These are phyloP conservation scores for Hypoxylon rickii DNA, from an alignment of 495 filamentous ascomycete genomes.

Conservation along the genomic window DNA sequence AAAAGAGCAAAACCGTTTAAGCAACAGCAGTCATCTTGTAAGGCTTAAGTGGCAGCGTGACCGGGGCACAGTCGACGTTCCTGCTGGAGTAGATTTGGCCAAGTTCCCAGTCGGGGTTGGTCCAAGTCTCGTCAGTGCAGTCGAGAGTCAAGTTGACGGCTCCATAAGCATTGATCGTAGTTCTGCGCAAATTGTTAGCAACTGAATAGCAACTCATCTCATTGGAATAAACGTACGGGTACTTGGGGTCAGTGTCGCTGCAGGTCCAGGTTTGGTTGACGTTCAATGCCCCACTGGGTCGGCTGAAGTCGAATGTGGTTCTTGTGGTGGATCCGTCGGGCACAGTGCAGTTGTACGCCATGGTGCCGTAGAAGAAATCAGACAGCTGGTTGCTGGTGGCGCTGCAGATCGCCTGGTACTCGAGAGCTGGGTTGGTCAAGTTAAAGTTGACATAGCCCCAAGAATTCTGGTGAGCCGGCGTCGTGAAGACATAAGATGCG, in stretches of 20 bases:
- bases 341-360: constrained; percentile 43
- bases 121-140: constrained; percentile 42
- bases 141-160: constrained; percentile 37
- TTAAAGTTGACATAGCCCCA: constrained; percentile 49
- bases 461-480: constrained; percentile 51
- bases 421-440: constrained; percentile 46
- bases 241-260: constrained; percentile 41
- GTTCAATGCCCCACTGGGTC: constrained; percentile 35
- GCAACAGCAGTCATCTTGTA: constrained; percentile 43
- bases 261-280: constrained; percentile 53
- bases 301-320: constrained; percentile 44
- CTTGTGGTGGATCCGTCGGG: constrained; percentile 22
- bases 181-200: constrained; percentile 31
- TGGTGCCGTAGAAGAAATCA: constrained; percentile 52
- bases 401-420: constrained; percentile 40
- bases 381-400: constrained; percentile 45
- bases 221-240: constrained; percentile 40
- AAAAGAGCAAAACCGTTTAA: constrained; percentile 20
- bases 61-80: constrained; percentile 39
- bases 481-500: constrained; percentile 47
- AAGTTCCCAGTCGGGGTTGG: constrained; percentile 48
- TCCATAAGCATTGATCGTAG: constrained; percentile 44
- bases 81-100: constrained; percentile 49
- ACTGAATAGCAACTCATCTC: too few species aligned
- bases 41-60: constrained; percentile 36